phyloP scores from a whole-genome alignment of 1,284 basidiomycete genomes.

The Entoloma clypeatum region DNA sequence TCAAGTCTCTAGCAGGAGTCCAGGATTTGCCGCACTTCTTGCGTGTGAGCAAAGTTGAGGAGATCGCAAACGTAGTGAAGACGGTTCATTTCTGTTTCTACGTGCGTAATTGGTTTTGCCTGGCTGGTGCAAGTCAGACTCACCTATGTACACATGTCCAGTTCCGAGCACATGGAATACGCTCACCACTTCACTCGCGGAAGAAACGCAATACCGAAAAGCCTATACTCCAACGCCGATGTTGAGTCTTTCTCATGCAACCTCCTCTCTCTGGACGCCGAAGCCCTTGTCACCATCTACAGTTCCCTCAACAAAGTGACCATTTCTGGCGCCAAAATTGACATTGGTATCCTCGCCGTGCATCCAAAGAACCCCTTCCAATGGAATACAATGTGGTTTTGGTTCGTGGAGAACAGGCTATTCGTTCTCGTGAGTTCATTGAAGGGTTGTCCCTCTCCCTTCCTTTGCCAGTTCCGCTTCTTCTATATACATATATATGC shows the following conservation, averaged over 20 bases:
- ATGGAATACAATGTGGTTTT: too few species aligned
- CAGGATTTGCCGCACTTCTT: constrained; percentile 34
- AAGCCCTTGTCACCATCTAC: constrained; percentile 15
- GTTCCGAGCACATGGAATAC: constrained; percentile 13
- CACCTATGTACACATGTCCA: constrained; percentile 1
- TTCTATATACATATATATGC: too few species aligned
- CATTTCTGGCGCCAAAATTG: constrained; percentile 16
- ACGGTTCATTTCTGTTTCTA: constrained; percentile 42
- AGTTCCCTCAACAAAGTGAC: constrained; percentile 15
- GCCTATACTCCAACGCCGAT: constrained; percentile 3
- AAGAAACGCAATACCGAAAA: constrained; percentile 5
- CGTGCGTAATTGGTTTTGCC: constrained; percentile 20
- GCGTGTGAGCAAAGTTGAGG: constrained; percentile 39
- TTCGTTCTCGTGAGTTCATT: too few species aligned
- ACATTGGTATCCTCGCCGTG: constrained; percentile 15
- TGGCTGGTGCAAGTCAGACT: background rate
- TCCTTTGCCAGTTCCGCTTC: too few species aligned
- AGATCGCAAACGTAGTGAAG: constrained; percentile 43
- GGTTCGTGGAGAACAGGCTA: too few species aligned
- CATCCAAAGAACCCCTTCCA: too few species aligned
- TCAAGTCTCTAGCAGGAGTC: constrained; percentile 41
- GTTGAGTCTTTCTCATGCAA: constrained; percentile 18
- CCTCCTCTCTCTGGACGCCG: constrained; percentile 12
- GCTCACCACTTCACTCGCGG: constrained; percentile 14
- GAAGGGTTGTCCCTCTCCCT: too few species aligned